Conservation (phyloP, 495 filamentous ascomycete genomes). For the Annulohypoxylon moriforme region DNA sequence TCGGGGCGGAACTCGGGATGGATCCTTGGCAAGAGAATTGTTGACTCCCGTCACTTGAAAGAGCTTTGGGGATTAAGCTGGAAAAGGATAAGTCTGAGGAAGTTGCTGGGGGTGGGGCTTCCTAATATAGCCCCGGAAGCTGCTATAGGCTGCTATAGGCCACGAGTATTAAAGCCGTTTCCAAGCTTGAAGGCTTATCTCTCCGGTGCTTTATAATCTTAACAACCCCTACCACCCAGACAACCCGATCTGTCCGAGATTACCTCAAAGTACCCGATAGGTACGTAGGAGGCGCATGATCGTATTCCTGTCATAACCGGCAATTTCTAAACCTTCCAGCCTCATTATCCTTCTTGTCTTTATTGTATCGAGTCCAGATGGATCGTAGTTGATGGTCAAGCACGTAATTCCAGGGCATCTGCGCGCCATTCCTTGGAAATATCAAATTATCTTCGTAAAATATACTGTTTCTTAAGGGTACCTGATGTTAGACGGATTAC, state of each 20-base stretch:
- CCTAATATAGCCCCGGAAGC: neutral
- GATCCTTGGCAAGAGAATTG: neutral
- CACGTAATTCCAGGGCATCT: neutral
- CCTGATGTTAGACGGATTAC: conserved; percentile 7
- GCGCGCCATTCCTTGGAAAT: neutral
- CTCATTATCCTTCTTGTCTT: conserved; percentile 7
- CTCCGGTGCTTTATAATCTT: conserved; percentile 30
- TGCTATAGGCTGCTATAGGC: neutral
- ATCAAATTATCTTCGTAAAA: neutral
- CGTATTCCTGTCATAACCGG: neutral
- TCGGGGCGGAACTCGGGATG: neutral
- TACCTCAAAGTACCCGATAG: conserved; percentile 23
- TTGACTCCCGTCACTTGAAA: neutral
- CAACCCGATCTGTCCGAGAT: conserved; percentile 10
- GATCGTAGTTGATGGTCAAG: neutral
- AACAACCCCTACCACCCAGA: neutral
- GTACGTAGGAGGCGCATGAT: neutral
- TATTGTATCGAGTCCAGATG: neutral
- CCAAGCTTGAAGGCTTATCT: neutral
- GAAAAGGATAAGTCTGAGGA: neutral
- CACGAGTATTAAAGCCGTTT: neutral
- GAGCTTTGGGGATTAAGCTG: neutral
- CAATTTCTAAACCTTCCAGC: neutral
- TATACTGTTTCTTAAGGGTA: conserved; percentile 17
- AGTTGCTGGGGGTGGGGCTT: conserved; percentile 3